A percentile compares a stretch with the other conserved stretches of the same genome.
phyloP scores from a whole-genome alignment of 768 basidiomycete species.

The Suillus luteus region DNA sequence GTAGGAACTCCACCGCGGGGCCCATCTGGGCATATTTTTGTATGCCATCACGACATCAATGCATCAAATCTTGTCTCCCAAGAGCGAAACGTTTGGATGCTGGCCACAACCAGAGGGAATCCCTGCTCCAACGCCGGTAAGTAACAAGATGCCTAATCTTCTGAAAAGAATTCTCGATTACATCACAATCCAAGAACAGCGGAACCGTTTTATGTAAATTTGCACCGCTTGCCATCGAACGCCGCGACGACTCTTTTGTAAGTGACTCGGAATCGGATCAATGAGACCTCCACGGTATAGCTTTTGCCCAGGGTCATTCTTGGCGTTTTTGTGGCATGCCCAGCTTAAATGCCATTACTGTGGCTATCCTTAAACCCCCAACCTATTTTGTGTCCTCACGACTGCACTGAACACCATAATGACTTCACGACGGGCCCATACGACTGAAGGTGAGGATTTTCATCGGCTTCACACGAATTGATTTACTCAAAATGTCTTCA shows the following conservation, averaged over 20 bases:
- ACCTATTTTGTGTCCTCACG: background rate
- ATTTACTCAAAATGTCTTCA: background rate
- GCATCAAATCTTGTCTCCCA: background rate
- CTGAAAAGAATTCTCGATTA: background rate
- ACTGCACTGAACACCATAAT: constrained; percentile 3
- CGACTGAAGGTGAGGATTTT: background rate
- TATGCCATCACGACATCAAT: background rate
- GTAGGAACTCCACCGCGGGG: background rate
- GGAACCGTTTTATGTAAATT: background rate
- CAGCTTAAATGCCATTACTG: background rate
- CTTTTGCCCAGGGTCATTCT: background rate
- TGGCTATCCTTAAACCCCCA: background rate
- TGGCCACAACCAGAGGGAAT: background rate
- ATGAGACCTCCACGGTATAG: background rate
- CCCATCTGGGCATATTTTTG: background rate
- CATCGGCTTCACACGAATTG: background rate
- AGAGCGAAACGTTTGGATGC: background rate
- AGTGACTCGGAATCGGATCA: constrained; percentile 8
- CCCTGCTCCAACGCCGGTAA: background rate
- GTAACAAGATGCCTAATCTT: background rate
- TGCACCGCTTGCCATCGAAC: background rate
- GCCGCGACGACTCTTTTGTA: background rate
- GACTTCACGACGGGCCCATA: background rate
- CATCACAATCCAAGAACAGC: background rate
- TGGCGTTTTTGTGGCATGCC: background rate